Base-by-base conservation (phyloP, 1,139 yeast species). In the Saccharomyces uvarum region DNA sequence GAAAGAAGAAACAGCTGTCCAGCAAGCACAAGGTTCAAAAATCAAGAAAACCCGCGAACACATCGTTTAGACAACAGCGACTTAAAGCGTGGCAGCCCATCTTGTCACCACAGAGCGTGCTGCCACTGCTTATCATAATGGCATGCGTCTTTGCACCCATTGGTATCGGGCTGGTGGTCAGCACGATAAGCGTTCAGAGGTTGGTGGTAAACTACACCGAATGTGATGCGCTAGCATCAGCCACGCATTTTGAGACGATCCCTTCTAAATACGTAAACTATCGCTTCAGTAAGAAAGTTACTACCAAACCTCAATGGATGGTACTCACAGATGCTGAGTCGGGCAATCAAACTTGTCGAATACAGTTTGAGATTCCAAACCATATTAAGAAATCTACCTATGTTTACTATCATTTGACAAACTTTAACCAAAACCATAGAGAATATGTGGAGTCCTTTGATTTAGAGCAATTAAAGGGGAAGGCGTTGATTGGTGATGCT, bases 71-170 rank as follows among this genome's bases (percentile, higher is more conserved):
- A 65, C 95, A 86, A 65, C 89, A 84, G 63, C 71, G 89, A 67
- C 72, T 84, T 61, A 85, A 85, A 66, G 86, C 93, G 57, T 86
- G 93, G 93, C 95, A 86, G 70, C 93, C 93, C 0, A 84, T 86
- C 49, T 75, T 86, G 53, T 84, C 91, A 0, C 91, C 93, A 4
- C 81, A 80, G 61, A 79, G 86, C 13, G 89, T 86, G 54, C 76
- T 86, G 24, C 93, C 93, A 2, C 71, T 86, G 32, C 71, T 86
- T 46, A 73, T 85, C 16, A 58, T 84, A 26, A 69, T 83, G 31
- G 84, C 86, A 0, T 71, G 83, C 8, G 76, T 86, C 28, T 85
- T 85, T 71, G 83, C 86, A 0, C 93, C 93, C 0, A 75, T 86
- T 53, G 95, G 95, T 1, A 78, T 85, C 11, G 91, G 86, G 5